A percentile compares a stretch with the other conserved stretches of the same genome.
These are phyloP conservation scores for Ceratobasidium sp. DNA, from an alignment of 1,284 basidiomycete genomes.

Conservation along the genomic window DNA sequence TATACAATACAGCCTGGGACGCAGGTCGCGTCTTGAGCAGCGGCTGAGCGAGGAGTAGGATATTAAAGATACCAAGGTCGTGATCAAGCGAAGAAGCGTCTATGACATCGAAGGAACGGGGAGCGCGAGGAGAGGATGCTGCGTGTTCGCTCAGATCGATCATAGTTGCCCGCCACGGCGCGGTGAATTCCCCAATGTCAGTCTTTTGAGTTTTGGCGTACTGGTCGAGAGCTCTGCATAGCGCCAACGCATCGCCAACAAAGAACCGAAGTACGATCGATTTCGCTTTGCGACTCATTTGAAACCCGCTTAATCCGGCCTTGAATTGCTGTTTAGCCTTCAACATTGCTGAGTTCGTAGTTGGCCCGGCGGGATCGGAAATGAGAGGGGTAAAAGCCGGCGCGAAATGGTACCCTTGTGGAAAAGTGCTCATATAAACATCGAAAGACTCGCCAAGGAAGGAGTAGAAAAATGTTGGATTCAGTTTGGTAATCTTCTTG, in stretches of 20 bases:
- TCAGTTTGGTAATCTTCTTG: constrained; percentile 58
- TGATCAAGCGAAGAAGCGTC: constrained; percentile 57
- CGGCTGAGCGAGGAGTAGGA: constrained; percentile 61
- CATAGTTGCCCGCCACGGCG: constrained; percentile 30
- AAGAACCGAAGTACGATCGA: constrained; percentile 33
- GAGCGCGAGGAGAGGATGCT: constrained; percentile 24
- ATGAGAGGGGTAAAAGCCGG: constrained; percentile 25
- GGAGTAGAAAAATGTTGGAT: constrained; percentile 68
- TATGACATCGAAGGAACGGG: not conserved
- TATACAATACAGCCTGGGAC: constrained; percentile 60
- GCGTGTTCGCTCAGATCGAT: constrained; percentile 30
- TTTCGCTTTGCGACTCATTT: constrained; percentile 30
- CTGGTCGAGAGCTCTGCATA: too few relatives aligned
- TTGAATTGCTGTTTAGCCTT: constrained; percentile 57
- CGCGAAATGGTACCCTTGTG: constrained; percentile 41
- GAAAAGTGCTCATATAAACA: constrained; percentile 61
- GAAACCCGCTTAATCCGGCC: constrained; percentile 60
- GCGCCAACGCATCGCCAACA: constrained; percentile 15
- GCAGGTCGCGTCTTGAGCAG: constrained; percentile 57
- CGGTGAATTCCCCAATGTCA: constrained; percentile 24
- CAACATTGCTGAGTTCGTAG: constrained; percentile 53
- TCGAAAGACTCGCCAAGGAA: constrained; percentile 61
- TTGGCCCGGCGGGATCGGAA: constrained; percentile 21
- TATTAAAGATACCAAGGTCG: constrained; percentile 67
- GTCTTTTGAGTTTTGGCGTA: constrained; percentile 38